Percentiles rank a stretch among this genome's conserved stretches.
phyloP scores from a whole-genome alignment of 257 asterid species.

The Dorcoceras hygrometricum region DNA sequence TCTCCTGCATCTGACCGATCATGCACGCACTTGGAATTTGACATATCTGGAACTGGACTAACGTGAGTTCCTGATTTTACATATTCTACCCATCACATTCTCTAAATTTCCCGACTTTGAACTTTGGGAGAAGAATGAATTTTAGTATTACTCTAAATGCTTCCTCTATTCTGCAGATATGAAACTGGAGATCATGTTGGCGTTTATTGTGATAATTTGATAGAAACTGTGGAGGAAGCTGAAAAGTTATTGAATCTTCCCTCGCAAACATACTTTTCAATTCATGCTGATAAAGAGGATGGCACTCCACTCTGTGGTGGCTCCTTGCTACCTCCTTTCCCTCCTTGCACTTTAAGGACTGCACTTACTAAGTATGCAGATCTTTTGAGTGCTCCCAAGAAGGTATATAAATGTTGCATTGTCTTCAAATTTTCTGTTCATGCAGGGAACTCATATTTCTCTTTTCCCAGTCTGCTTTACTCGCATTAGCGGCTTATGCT shows the following conservation, averaged over 20 bases:
- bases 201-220: constrained; percentile 71
- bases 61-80: constrained; percentile 38
- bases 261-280: constrained; percentile 73
- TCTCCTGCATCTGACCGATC: constrained; percentile 91
- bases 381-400: constrained; percentile 85
- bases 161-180: constrained; percentile 46
- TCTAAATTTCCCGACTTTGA: constrained; percentile 16
- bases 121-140: constrained; percentile 3
- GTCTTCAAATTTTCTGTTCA: constrained; percentile 14
- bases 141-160: constrained; percentile 4
- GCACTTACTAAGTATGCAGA: constrained; percentile 84
- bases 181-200: constrained; percentile 99
- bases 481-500: constrained; percentile 80
- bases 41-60: constrained; percentile 88
- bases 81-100: neutral
- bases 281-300: constrained; percentile 73
- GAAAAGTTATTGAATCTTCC: constrained; percentile 59
- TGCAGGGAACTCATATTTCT: constrained; percentile 14
- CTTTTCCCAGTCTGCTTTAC: constrained; percentile 62
- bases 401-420: constrained; percentile 38
- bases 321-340: constrained; percentile 80
- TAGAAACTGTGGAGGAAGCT: constrained; percentile 83
- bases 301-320: constrained; percentile 77
- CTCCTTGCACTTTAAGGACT: constrained; percentile 83
- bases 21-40: constrained; percentile 92